Base-by-base conservation (phyloP, 805 yeast species). In the Blastobotrys americana region DNA sequence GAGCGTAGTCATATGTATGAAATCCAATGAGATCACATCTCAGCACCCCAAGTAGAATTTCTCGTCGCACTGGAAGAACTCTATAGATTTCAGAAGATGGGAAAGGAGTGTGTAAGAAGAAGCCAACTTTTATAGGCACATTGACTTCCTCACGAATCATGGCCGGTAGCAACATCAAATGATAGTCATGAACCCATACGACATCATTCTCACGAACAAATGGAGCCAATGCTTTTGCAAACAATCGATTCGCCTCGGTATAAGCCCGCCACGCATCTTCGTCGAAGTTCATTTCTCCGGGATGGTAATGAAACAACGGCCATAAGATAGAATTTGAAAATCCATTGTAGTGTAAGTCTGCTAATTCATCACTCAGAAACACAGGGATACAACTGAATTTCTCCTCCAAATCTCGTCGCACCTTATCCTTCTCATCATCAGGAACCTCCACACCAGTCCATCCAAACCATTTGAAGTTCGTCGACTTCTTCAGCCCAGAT, bases 231-330 rank as follows among this genome's bases (percentile, higher is more conserved):
- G 74, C 82, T 33, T 76, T 69, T 9, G 96, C 93, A 68, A 93
- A 93, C 48, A 76, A 69, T 46, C 80, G 68, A 61, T 93, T 93
- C 4, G 97, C 97, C 61, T 87, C 93, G 45, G 87, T 84, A 63
- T 93, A 93, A 1, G 97, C 97, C 43, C 89, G 89, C 98, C 98
- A 93, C 1, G 97, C 96, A 50, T 78, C 79, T 62, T 93, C 98
- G 65, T 93, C 98, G 59, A 93, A 93, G 61, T 86, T 89, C 84
- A 94, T 93, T 64, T 94, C 98, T 49, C 97, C 98, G 0, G 99
- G 98, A 61, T 93, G 98, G 66, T 93, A 93, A 64, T 93, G 99
- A 70, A 93, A 93, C 49, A 94, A 67, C 1, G 99, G 99, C 99
- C 99, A 93, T 52, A 93, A 69, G 51, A 93, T 93, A 13, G 95